Conservation (phyloP, 2,329 filamentous ascomycete genomes). For the Trichoderma oligosporum region DNA sequence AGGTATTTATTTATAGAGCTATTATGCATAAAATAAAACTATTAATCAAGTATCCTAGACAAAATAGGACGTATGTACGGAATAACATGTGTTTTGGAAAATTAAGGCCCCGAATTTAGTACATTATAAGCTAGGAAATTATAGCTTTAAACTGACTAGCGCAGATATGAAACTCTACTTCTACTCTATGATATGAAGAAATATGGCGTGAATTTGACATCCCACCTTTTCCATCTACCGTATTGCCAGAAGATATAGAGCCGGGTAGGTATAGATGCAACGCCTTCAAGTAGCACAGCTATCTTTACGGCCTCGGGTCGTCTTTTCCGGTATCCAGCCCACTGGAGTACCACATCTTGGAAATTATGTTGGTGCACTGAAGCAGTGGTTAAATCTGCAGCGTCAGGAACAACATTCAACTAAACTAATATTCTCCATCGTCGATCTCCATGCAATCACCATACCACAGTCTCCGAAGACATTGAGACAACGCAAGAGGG, state of each 20-base stretch:
- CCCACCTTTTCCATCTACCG: background rate
- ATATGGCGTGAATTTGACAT: background rate
- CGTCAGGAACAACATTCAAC: constrained; percentile 51
- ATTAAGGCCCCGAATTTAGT: background rate
- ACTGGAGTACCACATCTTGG: constrained; percentile 91
- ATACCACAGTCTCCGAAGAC: constrained; percentile 60
- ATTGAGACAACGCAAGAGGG: constrained; percentile 62
- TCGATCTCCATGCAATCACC: constrained; percentile 93
- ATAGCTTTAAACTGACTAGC: constrained; percentile 11
- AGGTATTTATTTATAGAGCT: background rate
- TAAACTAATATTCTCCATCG: constrained; percentile 77
- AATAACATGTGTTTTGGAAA: too few species aligned
- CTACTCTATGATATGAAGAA: background rate
- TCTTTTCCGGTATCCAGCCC: constrained; percentile 97
- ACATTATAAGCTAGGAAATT: background rate
- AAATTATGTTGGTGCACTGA: constrained; percentile 88
- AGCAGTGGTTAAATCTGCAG: constrained; percentile 81
- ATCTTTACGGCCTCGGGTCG: constrained; percentile 39
- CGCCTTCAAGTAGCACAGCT: background rate
- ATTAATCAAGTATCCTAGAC: too few species aligned
- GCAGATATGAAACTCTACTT: background rate
- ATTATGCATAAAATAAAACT: background rate
- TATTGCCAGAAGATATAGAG: background rate
- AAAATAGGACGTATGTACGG: too few species aligned
- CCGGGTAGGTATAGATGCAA: background rate